These are phyloP conservation scores for Globisporangium rhizosaccharum DNA, from an alignment of 352 stramenopile genomes.

Conservation along the genomic window DNA sequence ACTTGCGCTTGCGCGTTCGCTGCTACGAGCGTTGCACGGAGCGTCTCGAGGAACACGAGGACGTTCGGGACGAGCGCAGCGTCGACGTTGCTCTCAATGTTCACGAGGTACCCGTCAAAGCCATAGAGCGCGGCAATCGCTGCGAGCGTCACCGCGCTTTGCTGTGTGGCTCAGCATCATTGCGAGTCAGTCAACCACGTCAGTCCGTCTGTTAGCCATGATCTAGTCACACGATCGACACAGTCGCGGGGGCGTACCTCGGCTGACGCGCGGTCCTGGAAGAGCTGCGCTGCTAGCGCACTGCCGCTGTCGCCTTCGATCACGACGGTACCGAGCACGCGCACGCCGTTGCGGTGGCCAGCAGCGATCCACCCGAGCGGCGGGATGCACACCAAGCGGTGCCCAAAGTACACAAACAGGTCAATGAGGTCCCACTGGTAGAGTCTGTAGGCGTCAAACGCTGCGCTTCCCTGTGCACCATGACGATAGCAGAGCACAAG, in stretches of 20 bases:
- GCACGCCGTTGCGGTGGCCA: conserved; percentile 38
- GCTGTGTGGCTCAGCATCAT: conserved; percentile 8
- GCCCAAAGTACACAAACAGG: conserved; percentile 52
- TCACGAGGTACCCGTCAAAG: conserved; percentile 65
- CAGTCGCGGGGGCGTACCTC: conserved; percentile 14
- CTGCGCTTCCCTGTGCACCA: conserved; percentile 15
- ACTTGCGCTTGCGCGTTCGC: conserved; percentile 26
- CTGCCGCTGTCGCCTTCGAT: conserved; percentile 32
- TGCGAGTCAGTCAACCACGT: background rate
- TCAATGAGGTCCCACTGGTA: conserved; percentile 57
- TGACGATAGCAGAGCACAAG: conserved; percentile 2
- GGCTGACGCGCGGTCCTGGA: conserved; percentile 18
- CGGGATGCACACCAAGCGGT: conserved; percentile 44
- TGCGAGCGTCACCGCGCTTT: conserved; percentile 29
- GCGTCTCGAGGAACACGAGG: conserved; percentile 27
- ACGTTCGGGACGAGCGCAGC: conserved; percentile 21
- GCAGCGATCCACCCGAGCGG: conserved; percentile 36
- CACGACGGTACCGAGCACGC: conserved; percentile 42
- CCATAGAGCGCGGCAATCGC: conserved; percentile 30
- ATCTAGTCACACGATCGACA: background rate
- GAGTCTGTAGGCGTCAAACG: conserved; percentile 36
- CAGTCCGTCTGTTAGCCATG: background rate
- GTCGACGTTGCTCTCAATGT: conserved; percentile 44
- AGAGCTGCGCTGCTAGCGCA: conserved; percentile 22
- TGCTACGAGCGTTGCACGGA: conserved; percentile 20